These are phyloP conservation scores for Kluyveromyces dobzhanskii DNA, from an alignment of 805 yeast species.

Conservation along the genomic window DNA sequence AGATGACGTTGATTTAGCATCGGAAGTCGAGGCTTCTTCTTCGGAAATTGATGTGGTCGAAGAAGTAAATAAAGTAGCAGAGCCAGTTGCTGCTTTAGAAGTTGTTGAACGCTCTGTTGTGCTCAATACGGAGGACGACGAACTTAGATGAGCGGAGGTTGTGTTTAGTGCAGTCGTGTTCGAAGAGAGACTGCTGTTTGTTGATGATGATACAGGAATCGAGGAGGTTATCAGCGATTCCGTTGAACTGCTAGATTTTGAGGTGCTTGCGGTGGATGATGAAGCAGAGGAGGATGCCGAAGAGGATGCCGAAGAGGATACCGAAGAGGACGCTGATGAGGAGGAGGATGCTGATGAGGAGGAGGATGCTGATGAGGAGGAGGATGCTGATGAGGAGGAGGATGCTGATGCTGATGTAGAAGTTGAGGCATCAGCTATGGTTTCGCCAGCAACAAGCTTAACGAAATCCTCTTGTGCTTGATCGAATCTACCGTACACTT, in stretches of 20 bases:
- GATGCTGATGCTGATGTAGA: slow-evolving; percentile 10
- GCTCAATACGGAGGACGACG: too few species aligned
- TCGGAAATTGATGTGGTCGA: too few species aligned
- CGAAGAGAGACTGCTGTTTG: slow-evolving; percentile 1
- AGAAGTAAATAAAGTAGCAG: too few species aligned
- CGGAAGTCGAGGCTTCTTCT: too few species aligned
- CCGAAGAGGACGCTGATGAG: slow-evolving; percentile 8
- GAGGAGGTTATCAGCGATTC: too few species aligned
- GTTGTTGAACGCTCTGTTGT: too few species aligned
- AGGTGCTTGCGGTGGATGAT: slow-evolving; percentile 10
- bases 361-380: slow-evolving; percentile 7
- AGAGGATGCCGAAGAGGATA: slow-evolving; percentile 9
- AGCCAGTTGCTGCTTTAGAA: too few species aligned
- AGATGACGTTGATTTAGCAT: too few species aligned
- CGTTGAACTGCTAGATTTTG: slow-evolving; percentile 8
- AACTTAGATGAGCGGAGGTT: neutral
- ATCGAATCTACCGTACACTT: slow-evolving; percentile 49
- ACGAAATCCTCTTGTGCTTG: slow-evolving; percentile 38
- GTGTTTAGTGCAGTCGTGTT: slow-evolving; percentile 4
- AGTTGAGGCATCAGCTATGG: slow-evolving; percentile 11
- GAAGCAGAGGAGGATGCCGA: slow-evolving; percentile 8
- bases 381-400: slow-evolving; percentile 7
- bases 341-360: slow-evolving; percentile 7
- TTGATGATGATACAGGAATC: slow-evolving; percentile 9
- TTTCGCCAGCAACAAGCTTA: slow-evolving; percentile 19